phyloP scores from a whole-genome alignment of 768 basidiomycete species.

The Nidularia pulvinata region DNA sequence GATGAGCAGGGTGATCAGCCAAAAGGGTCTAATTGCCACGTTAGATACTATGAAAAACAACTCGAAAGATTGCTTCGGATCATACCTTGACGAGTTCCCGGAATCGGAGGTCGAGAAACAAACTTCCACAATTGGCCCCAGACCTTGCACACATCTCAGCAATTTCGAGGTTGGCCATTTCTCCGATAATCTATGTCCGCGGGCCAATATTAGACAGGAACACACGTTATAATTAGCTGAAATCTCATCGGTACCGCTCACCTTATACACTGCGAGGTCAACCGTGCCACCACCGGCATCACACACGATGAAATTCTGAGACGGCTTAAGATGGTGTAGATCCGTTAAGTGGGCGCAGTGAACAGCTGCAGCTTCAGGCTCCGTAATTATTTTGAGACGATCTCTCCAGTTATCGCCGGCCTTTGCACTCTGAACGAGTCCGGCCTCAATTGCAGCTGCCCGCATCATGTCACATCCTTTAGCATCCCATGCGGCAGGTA shows the following conservation, averaged over 20 bases:
- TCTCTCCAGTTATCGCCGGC: conserved; percentile 84
- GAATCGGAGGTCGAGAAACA: conserved; percentile 89
- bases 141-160: conserved; percentile 90
- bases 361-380: conserved; percentile 87
- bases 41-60: not conserved
- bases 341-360: conserved; percentile 85
- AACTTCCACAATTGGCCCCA: conserved; percentile 84
- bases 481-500: conserved; percentile 92
- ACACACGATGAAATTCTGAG: conserved; percentile 90
- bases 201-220: conserved; percentile 5
- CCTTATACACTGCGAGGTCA: conserved; percentile 60
- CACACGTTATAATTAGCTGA: conserved; percentile 2
- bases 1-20: conserved; percentile 82
- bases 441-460: conserved; percentile 79
- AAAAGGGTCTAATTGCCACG: conserved; percentile 44
- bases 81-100: conserved; percentile 71
- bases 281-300: conserved; percentile 89
- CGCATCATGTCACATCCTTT: conserved; percentile 86
- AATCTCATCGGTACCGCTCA: conserved; percentile 9
- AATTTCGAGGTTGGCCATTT: conserved; percentile 82
- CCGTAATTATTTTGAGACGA: conserved; percentile 81
- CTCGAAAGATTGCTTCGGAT: not conserved
- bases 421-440: conserved; percentile 70
- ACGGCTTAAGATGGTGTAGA: conserved; percentile 75
- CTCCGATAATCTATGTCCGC: conserved; percentile 66